A percentile compares a stretch with the other conserved stretches of the same genome.
phyloP scores from a whole-genome alignment of 2,329 filamentous ascomycete genomes.

The Hypoxylon sp. region DNA sequence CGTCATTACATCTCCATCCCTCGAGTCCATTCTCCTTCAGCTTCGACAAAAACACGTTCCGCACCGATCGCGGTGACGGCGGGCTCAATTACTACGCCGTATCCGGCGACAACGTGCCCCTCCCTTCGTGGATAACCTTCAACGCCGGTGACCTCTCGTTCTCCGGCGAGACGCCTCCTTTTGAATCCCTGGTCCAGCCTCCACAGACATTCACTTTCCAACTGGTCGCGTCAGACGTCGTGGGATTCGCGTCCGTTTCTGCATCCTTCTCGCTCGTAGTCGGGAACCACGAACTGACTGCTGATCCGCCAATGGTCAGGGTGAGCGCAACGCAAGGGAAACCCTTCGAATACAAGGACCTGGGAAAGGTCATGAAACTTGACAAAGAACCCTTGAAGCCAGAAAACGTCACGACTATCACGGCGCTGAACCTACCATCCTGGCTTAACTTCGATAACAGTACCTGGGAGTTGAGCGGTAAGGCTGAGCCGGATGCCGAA shows the following conservation, averaged over 20 bases:
- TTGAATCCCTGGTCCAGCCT: conserved; percentile 73
- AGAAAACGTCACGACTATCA: conserved; percentile 66
- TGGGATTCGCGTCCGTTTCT: conserved; percentile 79
- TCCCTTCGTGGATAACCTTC: conserved; percentile 89
- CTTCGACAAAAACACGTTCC: conserved; percentile 74
- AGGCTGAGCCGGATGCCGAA: conserved; percentile 69
- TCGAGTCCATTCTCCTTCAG: conserved; percentile 67
- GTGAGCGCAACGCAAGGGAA: conserved; percentile 71
- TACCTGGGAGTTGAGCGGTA: conserved; percentile 76
- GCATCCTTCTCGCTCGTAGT: conserved; percentile 80
- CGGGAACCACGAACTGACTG: conserved; percentile 77
- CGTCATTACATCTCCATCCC: conserved; percentile 70
- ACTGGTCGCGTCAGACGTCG: conserved; percentile 82
- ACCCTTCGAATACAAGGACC: conserved; percentile 66
- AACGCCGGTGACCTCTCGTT: conserved; percentile 75
- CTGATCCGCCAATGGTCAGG: conserved; percentile 69
- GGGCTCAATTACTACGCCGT: conserved; percentile 81
- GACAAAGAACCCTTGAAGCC: conserved; percentile 68
- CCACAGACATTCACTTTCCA: conserved; percentile 80
- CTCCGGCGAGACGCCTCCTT: conserved; percentile 77
- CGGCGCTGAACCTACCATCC: conserved; percentile 67
- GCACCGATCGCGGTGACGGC: conserved; percentile 58
- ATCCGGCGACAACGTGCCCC: conserved; percentile 81
- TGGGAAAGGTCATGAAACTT: conserved; percentile 68
- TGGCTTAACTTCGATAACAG: conserved; percentile 79